Conservation (phyloP, 495 filamentous ascomycete species). For the Penicillium flavigenum region DNA sequence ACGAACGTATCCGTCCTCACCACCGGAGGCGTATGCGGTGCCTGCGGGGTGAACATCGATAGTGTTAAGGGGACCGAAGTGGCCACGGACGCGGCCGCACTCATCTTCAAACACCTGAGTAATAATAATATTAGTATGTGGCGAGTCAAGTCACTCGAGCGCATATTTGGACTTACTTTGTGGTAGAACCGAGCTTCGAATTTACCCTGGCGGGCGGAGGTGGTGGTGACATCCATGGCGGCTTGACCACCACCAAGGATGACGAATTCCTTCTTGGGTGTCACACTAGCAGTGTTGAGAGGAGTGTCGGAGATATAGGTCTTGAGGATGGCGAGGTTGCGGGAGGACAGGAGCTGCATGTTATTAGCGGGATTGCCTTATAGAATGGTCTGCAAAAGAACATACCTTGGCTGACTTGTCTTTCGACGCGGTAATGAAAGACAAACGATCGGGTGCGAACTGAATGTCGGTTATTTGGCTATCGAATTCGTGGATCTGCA, state of each 20-base stretch:
- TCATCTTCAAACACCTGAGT: constrained; percentile 82
- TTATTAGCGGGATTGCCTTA: constrained; percentile 8
- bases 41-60: constrained; percentile 88
- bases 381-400: neutral
- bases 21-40: constrained; percentile 87
- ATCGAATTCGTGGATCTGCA: constrained; percentile 79
- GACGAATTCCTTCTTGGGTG: constrained; percentile 92
- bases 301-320: constrained; percentile 92
- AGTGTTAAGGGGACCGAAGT: constrained; percentile 93
- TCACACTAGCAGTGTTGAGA: constrained; percentile 90
- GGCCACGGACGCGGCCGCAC: constrained; percentile 92
- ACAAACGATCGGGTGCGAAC: constrained; percentile 89
- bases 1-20: constrained; percentile 97
- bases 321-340: constrained; percentile 87
- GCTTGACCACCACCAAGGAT: constrained; percentile 97
- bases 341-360: constrained; percentile 69
- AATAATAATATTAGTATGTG: neutral
- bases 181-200: constrained; percentile 99
- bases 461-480: constrained; percentile 88
- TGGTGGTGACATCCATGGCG: constrained; percentile 99
- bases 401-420: constrained; percentile 92
- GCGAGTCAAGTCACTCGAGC: no score
- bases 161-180: constrained; percentile 50
- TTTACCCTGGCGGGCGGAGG: constrained; percentile 88
- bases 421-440: constrained; percentile 96